Evolutionary conservation across 2,329 filamentous ascomycete genomes (phyloP), one percentile per base, ranked within the genome.

Genomic region (Pseudopithomyces chartarum): DNA sequence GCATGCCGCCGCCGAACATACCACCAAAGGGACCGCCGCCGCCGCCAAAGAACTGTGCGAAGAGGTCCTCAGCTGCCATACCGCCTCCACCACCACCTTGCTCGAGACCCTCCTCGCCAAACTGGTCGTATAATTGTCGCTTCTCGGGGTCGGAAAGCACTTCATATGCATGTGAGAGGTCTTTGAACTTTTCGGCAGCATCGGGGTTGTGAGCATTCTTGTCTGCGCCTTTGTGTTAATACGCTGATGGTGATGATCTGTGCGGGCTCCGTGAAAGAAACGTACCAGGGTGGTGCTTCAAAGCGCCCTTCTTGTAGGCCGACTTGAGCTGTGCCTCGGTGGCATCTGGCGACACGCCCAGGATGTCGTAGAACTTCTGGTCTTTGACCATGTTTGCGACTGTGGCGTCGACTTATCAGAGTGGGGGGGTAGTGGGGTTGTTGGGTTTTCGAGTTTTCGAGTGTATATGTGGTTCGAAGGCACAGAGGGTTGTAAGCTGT

Each of bases 101-200:
- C 75, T 98, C 94, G 49, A 99, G 86, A 61, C 95, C 95, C 70
- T 96, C 92, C 81, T 99, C 93, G 66, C 95, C 95, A 88, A 96
- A 97, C 79, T 97, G 92, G 73, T 99, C 95, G 79, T 99, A 99
- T 60, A 98, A 76, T 68, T 87, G 80, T 74, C 95, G 91, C 85
- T 97, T 97, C 78, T 97, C 90, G 38, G 90, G 78, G 75, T 99
- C 95, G 68, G 90, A 95, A 17, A 99, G 88, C 65, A 96, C 85
- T 82, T 99, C 95, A 80, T 98, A 99, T 60, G 95, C 95, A 74
- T 94, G 89, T 64, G 92, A 96, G 59, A 97, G 85, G 71, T 97
- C 93, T 83, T 99, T 98, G 88, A 99, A 99, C 80, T 97, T 99
- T 60, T 97, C 92, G 68, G 94, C 92, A 50, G 95, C 93, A 23